These are phyloP conservation scores for Striga hermonthica DNA, from an alignment of 305 asterid species.

Conservation along the genomic window DNA sequence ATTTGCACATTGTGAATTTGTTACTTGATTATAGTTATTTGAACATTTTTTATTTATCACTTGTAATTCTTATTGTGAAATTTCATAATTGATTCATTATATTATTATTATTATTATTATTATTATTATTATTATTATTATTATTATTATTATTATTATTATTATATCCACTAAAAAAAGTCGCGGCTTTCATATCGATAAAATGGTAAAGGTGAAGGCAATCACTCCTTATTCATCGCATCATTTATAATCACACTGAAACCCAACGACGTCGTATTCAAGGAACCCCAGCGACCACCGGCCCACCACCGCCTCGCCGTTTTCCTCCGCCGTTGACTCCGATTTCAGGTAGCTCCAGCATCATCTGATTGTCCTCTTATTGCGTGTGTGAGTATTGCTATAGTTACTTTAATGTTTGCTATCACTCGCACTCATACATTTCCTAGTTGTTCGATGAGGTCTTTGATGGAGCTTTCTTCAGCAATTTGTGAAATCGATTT, in stretches of 20 bases:
- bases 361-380: conserved; percentile 9
- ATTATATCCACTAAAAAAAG: too few relatives aligned
- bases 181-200: too few relatives aligned
- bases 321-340: conserved; percentile 39
- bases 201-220: background rate
- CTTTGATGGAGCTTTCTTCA: conserved; percentile 22
- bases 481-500: conserved; percentile 16
- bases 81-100: background rate
- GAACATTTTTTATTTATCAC: background rate
- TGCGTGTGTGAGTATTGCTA: background rate
- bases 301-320: conserved; percentile 30
- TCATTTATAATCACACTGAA: conserved; percentile 20
- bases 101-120: too few relatives aligned
- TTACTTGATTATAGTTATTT: background rate
- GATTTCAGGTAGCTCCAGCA: conserved; percentile 28
- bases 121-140: too few relatives aligned
- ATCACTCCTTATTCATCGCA: background rate
- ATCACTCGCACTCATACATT: conserved; percentile 9
- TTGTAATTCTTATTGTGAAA: background rate
- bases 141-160: too few relatives aligned
- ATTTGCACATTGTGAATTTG: too few relatives aligned
- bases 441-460: conserved; percentile 23
- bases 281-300: conserved; percentile 25
- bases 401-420: conserved; percentile 10
- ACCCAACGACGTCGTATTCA: conserved; percentile 34